phyloP scores from a whole-genome alignment of 495 filamentous ascomycete genomes.

The Tetracladium setigerum region DNA sequence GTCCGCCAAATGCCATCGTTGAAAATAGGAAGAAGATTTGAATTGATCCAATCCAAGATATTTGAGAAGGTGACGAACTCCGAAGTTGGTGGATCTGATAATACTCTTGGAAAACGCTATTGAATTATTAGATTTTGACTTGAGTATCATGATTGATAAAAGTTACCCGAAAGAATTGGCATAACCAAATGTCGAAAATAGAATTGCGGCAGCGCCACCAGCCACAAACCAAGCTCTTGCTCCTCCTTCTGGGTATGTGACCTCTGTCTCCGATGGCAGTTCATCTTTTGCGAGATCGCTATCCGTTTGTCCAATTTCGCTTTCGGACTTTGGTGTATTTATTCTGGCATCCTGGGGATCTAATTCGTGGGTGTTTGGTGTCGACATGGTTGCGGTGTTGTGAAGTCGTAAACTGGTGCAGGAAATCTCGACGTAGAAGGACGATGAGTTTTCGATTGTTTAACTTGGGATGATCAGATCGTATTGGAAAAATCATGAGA shows the following conservation, averaged over 20 bases:
- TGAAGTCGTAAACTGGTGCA: too few relatives aligned
- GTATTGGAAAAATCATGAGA: too few relatives aligned
- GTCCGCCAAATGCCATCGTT: constrained; percentile 13
- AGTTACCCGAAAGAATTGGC: constrained; percentile 57
- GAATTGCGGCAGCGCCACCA: constrained; percentile 3
- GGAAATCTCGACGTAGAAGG: too few relatives aligned
- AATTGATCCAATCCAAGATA: constrained; percentile 72
- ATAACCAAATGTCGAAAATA: constrained; percentile 19
- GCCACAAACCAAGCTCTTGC: constrained; percentile 15
- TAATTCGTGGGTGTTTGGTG: too few relatives aligned
- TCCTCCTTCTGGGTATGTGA: constrained; percentile 18
- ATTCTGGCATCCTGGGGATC: too few relatives aligned
- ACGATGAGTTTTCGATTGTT: too few relatives aligned
- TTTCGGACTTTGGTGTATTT: too few relatives aligned
- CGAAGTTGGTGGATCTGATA: constrained; percentile 43
- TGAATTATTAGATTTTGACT: neutral
- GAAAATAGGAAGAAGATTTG: constrained; percentile 32
- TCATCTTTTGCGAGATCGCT: too few relatives aligned
- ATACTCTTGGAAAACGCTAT: constrained; percentile 58
- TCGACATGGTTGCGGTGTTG: too few relatives aligned
- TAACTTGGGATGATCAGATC: too few relatives aligned
- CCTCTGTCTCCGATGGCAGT: too few relatives aligned
- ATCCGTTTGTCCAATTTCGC: too few relatives aligned
- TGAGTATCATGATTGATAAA: neutral
- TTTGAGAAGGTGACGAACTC: constrained; percentile 47